Conservation (phyloP, 352 stramenopile genomes). For the Salisapilia sapeloensis region DNA sequence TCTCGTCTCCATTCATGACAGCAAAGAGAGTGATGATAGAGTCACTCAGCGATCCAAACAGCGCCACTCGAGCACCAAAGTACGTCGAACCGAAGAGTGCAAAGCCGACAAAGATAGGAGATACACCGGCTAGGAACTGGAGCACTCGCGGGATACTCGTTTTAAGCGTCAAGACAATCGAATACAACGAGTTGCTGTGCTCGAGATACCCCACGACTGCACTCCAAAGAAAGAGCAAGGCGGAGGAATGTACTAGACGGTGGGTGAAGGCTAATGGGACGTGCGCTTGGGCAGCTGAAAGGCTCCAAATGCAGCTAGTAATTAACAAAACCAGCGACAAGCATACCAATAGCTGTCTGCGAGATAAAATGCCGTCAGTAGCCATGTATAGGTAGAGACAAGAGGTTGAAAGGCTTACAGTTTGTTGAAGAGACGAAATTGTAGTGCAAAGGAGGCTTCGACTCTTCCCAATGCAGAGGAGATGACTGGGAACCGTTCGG, state of each 20-base stretch:
- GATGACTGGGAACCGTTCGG: too few relatives aligned
- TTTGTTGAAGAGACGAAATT: slow-evolving; percentile 49
- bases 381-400: too few relatives aligned
- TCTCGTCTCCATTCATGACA: slow-evolving; percentile 84
- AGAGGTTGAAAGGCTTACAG: slow-evolving; percentile 17
- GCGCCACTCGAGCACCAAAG: slow-evolving; percentile 66
- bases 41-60: slow-evolving; percentile 43
- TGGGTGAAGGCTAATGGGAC: slow-evolving; percentile 61
- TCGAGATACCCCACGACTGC: slow-evolving; percentile 74
- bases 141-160: slow-evolving; percentile 64
- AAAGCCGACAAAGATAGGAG: slow-evolving; percentile 78
- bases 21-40: slow-evolving; percentile 78
- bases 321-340: slow-evolving; percentile 30
- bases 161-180: slow-evolving; percentile 80
- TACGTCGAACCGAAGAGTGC: slow-evolving; percentile 80
- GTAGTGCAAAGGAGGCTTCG: slow-evolving; percentile 23
- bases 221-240: slow-evolving; percentile 67
- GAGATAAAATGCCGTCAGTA: not conserved
- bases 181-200: slow-evolving; percentile 78
- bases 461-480: too few relatives aligned
- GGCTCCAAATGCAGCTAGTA: slow-evolving; percentile 48
- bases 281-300: slow-evolving; percentile 48
- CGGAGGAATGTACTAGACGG: slow-evolving; percentile 46
- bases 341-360: slow-evolving; percentile 42
- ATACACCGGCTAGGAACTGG: slow-evolving; percentile 79